Evolutionary conservation across 805 yeast species (phyloP).

Genomic region (Wickerhamiella domercqiae): DNA sequence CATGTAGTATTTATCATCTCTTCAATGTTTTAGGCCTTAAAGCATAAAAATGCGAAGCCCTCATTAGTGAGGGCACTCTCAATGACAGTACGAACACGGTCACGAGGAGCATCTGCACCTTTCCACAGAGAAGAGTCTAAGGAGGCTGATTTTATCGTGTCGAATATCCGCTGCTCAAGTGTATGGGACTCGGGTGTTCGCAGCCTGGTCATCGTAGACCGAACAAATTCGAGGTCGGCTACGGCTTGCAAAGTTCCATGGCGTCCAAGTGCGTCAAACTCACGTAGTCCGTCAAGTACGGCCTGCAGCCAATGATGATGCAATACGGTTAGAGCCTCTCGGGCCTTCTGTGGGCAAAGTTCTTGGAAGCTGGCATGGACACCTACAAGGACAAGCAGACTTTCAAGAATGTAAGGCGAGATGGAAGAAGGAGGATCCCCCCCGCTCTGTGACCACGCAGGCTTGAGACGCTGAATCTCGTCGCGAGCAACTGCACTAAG

Average conservation of each 20-base stretch:
- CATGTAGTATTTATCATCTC: too few species aligned
- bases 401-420: conserved; percentile 33
- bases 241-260: conserved; percentile 37
- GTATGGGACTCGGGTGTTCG: conserved; percentile 16
- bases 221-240: conserved; percentile 40
- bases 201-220: conserved; percentile 22
- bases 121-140: conserved; percentile 19
- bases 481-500: conserved; percentile 34
- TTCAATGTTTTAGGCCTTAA: too few species aligned
- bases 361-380: conserved; percentile 37
- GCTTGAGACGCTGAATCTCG: conserved; percentile 30
- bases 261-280: conserved; percentile 31
- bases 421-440: conserved; percentile 20
- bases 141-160: conserved; percentile 19
- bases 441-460: conserved; percentile 29
- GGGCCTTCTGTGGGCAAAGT: conserved; percentile 33
- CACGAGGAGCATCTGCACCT: conserved; percentile 17
- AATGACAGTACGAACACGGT: conserved; percentile 14
- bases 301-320: conserved; percentile 27
- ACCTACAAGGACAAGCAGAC: conserved; percentile 33
- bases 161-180: conserved; percentile 19
- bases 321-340: conserved; percentile 32
- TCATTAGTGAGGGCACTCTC: conserved; percentile 11
- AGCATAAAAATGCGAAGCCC: conserved; percentile 14
- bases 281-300: conserved; percentile 29